A percentile compares a stretch with the other conserved stretches of the same genome.
Conservation (phyloP, 768 basidiomycete species). For the Tricholoma terreum region DNA sequence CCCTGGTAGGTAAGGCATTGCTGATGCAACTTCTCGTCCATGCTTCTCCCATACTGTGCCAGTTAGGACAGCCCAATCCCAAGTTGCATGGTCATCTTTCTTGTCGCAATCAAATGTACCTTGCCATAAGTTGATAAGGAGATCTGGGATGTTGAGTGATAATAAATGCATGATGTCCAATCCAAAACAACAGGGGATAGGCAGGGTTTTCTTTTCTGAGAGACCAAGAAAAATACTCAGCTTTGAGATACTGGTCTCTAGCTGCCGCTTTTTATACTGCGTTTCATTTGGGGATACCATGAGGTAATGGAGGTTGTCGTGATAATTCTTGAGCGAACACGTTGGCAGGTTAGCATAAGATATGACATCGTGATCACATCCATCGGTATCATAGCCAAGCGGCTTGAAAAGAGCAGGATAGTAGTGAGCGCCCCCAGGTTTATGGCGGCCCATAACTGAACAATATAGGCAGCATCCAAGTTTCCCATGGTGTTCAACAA, state of each 20-base stretch:
- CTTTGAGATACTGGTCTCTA: neutral
- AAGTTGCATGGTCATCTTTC: neutral
- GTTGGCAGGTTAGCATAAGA: slow-evolving; percentile 1
- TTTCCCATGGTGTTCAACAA: neutral
- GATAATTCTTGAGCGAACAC: slow-evolving; percentile 2
- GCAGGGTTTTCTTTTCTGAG: neutral
- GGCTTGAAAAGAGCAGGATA: slow-evolving; percentile 8
- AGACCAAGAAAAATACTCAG: neutral
- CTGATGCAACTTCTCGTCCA: slow-evolving; percentile 8
- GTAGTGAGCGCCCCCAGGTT: neutral
- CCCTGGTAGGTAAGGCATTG: slow-evolving; percentile 8
- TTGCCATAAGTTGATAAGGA: neutral
- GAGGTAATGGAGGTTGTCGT: slow-evolving; percentile 5
- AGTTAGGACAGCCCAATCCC: neutral
- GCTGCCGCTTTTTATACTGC: slow-evolving; percentile 1
- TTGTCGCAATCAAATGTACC: slow-evolving; percentile 6
- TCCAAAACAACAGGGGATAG: neutral
- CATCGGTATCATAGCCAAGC: neutral
- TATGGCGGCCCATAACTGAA: neutral
- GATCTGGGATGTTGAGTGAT: neutral
- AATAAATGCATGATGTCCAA: neutral
- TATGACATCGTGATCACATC: slow-evolving; percentile 23
- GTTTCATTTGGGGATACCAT: neutral
- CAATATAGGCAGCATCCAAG: neutral
- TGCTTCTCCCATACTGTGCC: slow-evolving; percentile 8